Conservation (phyloP, 2,329 filamentous ascomycete genomes). For the Alternaria sp. region DNA sequence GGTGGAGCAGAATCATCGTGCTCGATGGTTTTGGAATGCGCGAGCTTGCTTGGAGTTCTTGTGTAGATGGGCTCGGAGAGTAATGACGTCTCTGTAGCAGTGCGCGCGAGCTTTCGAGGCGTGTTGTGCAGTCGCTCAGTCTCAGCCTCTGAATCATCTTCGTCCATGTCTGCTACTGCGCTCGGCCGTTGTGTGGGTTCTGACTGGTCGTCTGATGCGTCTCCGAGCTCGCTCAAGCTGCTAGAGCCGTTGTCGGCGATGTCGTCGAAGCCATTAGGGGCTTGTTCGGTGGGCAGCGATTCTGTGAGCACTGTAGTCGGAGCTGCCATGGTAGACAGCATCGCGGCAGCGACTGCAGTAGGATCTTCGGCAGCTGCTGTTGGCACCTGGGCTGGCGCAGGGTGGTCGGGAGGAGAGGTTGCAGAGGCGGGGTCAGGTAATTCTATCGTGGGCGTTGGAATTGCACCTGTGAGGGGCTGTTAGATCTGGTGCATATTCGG, state of each 20-base stretch:
- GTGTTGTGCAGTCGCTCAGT: conserved; percentile 92
- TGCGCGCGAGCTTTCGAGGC: conserved; percentile 68
- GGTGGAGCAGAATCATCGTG: conserved; percentile 41
- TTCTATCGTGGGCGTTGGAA: conserved; percentile 24
- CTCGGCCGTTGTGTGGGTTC: conserved; percentile 43
- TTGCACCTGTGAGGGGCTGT: conserved; percentile 21
- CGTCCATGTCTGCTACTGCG: conserved; percentile 52
- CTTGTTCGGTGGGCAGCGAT: conserved; percentile 20
- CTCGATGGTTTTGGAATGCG: conserved; percentile 44
- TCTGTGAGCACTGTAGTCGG: conserved; percentile 30
- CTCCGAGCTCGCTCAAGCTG: conserved; percentile 88
- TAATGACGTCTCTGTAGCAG: conserved; percentile 45
- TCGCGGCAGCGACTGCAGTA: conserved; percentile 26
- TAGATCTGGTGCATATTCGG: conserved; percentile 9
- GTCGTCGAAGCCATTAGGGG: conserved; percentile 37
- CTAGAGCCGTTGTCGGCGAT: conserved; percentile 76
- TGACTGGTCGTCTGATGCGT: conserved; percentile 72
- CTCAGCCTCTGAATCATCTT: conserved; percentile 84
- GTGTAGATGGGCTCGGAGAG: conserved; percentile 45
- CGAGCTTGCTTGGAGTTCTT: conserved; percentile 51
- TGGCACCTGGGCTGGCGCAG: conserved; percentile 28
- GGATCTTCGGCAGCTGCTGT: conserved; percentile 23
- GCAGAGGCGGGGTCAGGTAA: conserved; percentile 48
- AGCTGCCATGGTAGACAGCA: conserved; percentile 38
- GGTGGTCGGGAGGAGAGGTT: conserved; percentile 54